Percentiles rank a stretch among this genome's conserved stretches.
phyloP scores from a whole-genome alignment of 208 protist genomes.

The Acanthamoeba triangularis region DNA sequence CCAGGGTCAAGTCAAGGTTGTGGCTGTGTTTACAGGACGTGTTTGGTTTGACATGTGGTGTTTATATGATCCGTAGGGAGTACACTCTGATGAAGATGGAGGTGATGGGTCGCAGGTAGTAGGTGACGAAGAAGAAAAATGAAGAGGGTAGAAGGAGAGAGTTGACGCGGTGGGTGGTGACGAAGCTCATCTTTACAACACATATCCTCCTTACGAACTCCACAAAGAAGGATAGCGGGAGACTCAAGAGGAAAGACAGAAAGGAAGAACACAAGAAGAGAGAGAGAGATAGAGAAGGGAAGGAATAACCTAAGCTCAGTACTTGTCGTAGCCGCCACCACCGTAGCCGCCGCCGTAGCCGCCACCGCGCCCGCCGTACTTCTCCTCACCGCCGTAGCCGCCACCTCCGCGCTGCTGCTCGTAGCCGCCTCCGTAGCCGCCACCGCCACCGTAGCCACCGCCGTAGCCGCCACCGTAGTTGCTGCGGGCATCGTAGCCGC shows the following conservation, averaged over 20 bases:
- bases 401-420: not conserved
- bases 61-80: too few relatives aligned
- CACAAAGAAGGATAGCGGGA: slow-evolving; percentile 25
- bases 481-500: not conserved
- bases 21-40: too few relatives aligned
- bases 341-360: not conserved
- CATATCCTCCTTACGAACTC: slow-evolving; percentile 32
- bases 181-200: slow-evolving; percentile 62
- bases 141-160: not conserved
- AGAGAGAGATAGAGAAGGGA: not conserved
- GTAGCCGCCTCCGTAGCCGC: not conserved
- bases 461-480: slow-evolving; percentile 8
- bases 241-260: not conserved
- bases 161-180: not conserved
- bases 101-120: not conserved
- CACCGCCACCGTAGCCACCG: not conserved
- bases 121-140: not conserved
- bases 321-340: slow-evolving; percentile 20
- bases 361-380: not conserved
- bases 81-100: not conserved
- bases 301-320: not conserved
- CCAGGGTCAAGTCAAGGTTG: too few relatives aligned
- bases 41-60: too few relatives aligned
- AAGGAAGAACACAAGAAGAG: not conserved
- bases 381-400: not conserved